phyloP scores from a whole-genome alignment of 768 basidiomycete genomes.

The Rhizopogon sp. region DNA sequence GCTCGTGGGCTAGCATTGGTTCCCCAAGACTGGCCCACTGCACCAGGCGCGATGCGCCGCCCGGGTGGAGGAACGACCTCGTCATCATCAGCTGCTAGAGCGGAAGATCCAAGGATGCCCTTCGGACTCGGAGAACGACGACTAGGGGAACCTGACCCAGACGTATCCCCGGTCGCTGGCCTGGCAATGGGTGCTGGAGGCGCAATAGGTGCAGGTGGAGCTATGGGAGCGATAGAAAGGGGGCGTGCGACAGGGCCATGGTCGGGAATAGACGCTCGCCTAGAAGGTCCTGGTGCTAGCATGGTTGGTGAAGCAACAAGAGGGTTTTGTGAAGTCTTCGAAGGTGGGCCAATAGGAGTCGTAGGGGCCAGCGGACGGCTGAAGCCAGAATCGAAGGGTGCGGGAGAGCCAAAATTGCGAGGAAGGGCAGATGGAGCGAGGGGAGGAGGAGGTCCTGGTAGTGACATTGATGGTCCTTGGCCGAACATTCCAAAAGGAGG shows the following conservation, averaged over 20 bases:
- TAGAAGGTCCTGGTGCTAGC: constrained; percentile 43
- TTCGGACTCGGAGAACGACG: constrained; percentile 54
- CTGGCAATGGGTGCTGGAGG: constrained; percentile 63
- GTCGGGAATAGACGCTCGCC: constrained; percentile 40
- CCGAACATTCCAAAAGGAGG: constrained; percentile 45
- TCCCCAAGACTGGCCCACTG: constrained; percentile 47
- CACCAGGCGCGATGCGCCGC: constrained; percentile 34
- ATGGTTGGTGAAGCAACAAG: constrained; percentile 30
- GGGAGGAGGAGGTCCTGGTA: constrained; percentile 36
- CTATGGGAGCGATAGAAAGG: constrained; percentile 33
- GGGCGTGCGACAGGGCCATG: constrained; percentile 53
- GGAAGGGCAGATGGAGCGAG: constrained; percentile 53
- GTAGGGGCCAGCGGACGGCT: constrained; percentile 36
- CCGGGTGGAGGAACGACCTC: constrained; percentile 60
- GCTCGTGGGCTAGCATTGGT: constrained; percentile 40
- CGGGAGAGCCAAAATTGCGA: constrained; percentile 45
- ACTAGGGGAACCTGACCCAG: constrained; percentile 52
- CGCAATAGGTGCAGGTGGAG: constrained; percentile 67
- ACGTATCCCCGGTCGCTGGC: constrained; percentile 32
- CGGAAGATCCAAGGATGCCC: constrained; percentile 70
- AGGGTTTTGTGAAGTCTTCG: constrained; percentile 30
- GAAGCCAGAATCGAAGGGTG: constrained; percentile 49
- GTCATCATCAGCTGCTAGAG: constrained; percentile 75
- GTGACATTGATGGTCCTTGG: constrained; percentile 39
- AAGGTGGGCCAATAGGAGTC: constrained; percentile 55